Evolutionary conservation across 2,329 filamentous ascomycete genomes (phyloP), one percentile per base, ranked within the genome.

Genomic region (Keithomyces neogunnii): DNA sequence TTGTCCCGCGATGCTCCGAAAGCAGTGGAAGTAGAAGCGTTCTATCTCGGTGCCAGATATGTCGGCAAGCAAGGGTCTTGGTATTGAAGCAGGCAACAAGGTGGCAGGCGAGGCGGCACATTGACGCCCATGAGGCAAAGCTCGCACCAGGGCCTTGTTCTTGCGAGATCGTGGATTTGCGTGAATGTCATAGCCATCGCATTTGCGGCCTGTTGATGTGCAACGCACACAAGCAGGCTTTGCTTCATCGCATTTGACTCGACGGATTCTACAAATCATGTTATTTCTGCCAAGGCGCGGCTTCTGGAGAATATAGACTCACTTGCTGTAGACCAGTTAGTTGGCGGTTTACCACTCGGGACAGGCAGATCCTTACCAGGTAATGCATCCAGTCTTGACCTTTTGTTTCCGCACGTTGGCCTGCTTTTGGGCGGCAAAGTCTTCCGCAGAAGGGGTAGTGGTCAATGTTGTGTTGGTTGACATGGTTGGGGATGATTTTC

Each of bases 361-460:
- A 42, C 19, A 33, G 39, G 47, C 13, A 31, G 30, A 29, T 9
- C 36, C 68, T 57, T 53, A 70, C 69, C 68, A 71, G 42, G 68
- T 71, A 19, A 69, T 66, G 56, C 68, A 71, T 11, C 68, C 68
- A 3, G 68, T 71, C 10, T 64, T 60, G 31, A 69, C 68, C 55
- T 70, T 71, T 19, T 67, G 66, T 55, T 66, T 69, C 53, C 65
- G 69, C 13, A 64, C 66, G 48, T 67, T 59, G 30, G 62, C 68
- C 7, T 66, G 59, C 45, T 53, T 55, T 53, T 50, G 47, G 28
- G 44, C 6, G 9, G 47, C 9, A 9, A 19, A 36, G 5, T 46
- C 47, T 39, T 48, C 47, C 33, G 42, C 39, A 35, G 45, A 35
- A 31, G 13, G 32, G 11, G 32, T 29, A 44, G 40, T 28, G n/a